Base-by-base conservation (phyloP, 1,139 yeast genomes). In the Yamadazyma conglobata region DNA sequence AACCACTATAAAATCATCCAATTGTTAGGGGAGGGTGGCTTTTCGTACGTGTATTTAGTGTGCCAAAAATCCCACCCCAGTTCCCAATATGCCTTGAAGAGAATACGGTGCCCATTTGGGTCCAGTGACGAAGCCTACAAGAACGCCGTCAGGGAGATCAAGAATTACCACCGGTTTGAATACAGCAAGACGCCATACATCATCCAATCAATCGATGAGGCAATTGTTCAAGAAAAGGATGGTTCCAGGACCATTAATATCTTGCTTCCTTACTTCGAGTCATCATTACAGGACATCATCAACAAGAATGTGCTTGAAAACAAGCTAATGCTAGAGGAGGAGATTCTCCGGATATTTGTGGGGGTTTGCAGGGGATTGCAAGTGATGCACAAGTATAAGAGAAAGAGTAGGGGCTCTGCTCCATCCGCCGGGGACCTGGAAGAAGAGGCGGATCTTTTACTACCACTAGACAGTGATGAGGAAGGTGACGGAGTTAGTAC, bases 1-100 rank as follows among this genome's bases (percentile, higher is more conserved):
- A 54, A 59, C 22, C 56, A 54, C 25, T 78, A 75, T 53, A 64
- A 57, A 40, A 81, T 89, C n/a, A 59, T 77, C 30, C 72, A 77
- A 39, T 67, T 89, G 14, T 60, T 89, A 5, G 95, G 95, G 7
- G 96, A 88, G 58, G 95, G 95, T 2, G 95, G 94, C 5, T 84
- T 84, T 50, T 80, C 94, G 2, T 87, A 83, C 47, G 95, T 87
- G n/a, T 89, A 89, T 49, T 63, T 87, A 21, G 95, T 87, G 6
- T 42, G 56, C 9, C 55, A 49, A 21, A 68, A 71, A 43, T 69
- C 77, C 19, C 54, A 60, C 35, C 62, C 64, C 28, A 70, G 71
- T 31, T 67, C 77, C 17, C 51, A 61, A 15, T 84, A 75, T 48
- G 96, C 96, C 2, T 59, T 89, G 47, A 88, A 89, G 60, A 83